Base-by-base conservation (phyloP, 352 stramenopile genomes). In the Pythium biforme region DNA sequence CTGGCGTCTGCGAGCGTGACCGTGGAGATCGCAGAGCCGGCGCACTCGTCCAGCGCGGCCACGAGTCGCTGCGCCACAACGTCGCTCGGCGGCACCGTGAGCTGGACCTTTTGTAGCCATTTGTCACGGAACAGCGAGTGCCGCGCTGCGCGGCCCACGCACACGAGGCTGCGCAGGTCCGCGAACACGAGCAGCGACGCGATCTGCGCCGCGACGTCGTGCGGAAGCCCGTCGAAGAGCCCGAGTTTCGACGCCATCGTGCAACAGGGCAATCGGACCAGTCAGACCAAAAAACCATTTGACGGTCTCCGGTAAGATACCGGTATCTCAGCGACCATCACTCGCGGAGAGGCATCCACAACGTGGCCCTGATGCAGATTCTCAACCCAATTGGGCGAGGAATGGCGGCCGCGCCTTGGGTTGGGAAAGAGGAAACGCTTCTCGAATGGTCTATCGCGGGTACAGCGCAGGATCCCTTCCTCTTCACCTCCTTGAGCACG, bases 191-290 rank as follows among this genome's bases (percentile, higher is more conserved):
- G 40, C 33, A 57, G 48, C 15, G 48, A 26, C 19, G 37, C 9
- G 41, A 65, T 22, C 31, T 40, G 58, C 58, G 49, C 31, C 27
- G 58, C 50, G 17, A 65, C 58, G 40, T 65, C 58, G 27, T 27
- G 39, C 10, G 58, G 58, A 59, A 65, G 49, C 58, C 20, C 58
- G 14, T 59, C 58, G 40, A 65, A 58, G 48, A 62, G 55, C 27
- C 25, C 31, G 10, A 4, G 22, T 3, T n/a, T n/a, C n/a, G 48
- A 19, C 25, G 48, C 48, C 15, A 25, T 40, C n/a, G n/a, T n/a
- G n/a, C n/a, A n/a, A n/a, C n/a, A n/a, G n/a, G n/a, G n/a, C n/a
- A n/a, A n/a, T n/a, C n/a, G n/a, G n/a, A n/a, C n/a, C n/a, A n/a
- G 22, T 22, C 46, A 33, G 34, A 10, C 14, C 5, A 41, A 17